Evolutionary conservation across 345 rosid genomes (phyloP).

Genomic region (Salix arbutifolia): DNA sequence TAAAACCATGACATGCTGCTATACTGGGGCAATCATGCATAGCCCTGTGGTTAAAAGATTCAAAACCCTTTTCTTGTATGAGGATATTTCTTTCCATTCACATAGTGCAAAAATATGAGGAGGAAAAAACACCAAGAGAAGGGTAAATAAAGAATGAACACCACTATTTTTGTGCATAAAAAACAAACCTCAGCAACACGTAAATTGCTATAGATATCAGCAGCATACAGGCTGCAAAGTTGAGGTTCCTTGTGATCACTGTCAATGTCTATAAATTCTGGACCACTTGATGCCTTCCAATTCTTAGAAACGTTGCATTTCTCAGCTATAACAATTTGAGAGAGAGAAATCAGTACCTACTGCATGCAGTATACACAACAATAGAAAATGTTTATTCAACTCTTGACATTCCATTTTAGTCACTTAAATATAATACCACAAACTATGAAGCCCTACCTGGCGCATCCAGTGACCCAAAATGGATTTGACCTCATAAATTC

Average conservation of each 20-base stretch:
- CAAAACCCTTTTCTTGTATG: neutral
- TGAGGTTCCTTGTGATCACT: slow-evolving; percentile 56
- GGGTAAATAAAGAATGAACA: neutral
- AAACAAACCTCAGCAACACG: slow-evolving; percentile 75
- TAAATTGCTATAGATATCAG: slow-evolving; percentile 61
- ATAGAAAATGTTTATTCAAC: neutral
- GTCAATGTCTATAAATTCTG: slow-evolving; percentile 57
- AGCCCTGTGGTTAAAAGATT: neutral
- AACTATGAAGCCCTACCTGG: neutral
- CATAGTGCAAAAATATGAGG: neutral
- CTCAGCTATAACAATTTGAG: slow-evolving; percentile 36
- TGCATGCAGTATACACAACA: slow-evolving; percentile 1
- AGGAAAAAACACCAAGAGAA: neutral
- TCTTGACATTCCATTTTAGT: neutral
- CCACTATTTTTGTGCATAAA: neutral
- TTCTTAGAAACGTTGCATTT: slow-evolving; percentile 27
- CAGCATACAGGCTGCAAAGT: slow-evolving; percentile 72
- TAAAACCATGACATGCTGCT: neutral
- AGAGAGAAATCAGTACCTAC: slow-evolving; percentile 9
- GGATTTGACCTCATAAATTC: neutral
- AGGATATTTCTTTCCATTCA: neutral
- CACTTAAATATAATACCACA: neutral
- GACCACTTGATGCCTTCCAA: slow-evolving; percentile 28
- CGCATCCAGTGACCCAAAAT: slow-evolving; percentile 5
- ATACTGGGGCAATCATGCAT: neutral